Base-by-base conservation (phyloP, 108 stramenopile species). In the Nitzschia palea region DNA sequence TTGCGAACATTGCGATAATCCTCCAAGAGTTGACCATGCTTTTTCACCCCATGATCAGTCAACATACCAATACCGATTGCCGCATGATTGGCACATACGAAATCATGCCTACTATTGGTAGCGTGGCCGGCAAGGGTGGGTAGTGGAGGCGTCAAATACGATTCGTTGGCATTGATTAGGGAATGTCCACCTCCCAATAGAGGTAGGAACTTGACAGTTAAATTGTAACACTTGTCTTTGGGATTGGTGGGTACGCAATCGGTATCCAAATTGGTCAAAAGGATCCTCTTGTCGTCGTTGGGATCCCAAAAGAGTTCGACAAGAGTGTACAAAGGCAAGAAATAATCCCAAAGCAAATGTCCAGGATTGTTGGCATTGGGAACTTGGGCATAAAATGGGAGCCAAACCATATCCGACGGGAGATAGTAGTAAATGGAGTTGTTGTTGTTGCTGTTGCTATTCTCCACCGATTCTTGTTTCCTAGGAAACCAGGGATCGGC, bases 11-110 rank as follows among this genome's bases (percentile, higher is more conserved):
- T 42, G 48, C 68, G 34, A 58, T 67, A 80, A 45, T 80, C 79
- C 18, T 55, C 62, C 25, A 75, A 10, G 0, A 45, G 33, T 62
- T 69, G 68, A 4, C 77, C 77, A 34, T 78, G 77, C 25, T 55
- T 63, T 22, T 78, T 78, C 29, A 59, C 30, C 14, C 80, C 80
- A 65, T 81, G 80, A 68, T 81, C 80, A 20, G 76, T 77, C 76
- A 81, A 56, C 70, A 81, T 69, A 14, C 80, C 80, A 30, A 81
- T 64, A 25, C 80, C 80, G 6, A 67, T 54, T 4, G 55, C 43
- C 4, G 50, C 63, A 35, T 74, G 20, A n/a, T 45, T n/a, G 3
- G 76, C 47, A 65, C 80, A 81, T 10, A 81, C 50, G 20, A 72
- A 48, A 9, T 26, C 18, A 4, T 34, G 12, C 12, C 32, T 27